Conservation (phyloP, 208 protist species). For the Herpetomonas tarakana region DNA sequence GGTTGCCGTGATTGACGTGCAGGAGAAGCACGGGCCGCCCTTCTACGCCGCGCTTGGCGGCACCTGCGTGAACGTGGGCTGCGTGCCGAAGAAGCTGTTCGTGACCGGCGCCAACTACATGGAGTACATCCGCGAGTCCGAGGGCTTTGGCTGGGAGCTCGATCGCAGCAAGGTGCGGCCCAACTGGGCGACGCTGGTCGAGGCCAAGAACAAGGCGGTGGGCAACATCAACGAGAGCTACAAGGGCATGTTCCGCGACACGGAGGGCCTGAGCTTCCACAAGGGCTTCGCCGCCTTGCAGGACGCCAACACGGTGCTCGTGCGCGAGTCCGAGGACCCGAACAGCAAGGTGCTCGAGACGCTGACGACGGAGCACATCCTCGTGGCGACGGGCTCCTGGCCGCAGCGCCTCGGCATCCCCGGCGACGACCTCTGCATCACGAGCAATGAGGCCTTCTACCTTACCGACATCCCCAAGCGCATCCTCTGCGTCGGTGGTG, state of each 20-base stretch:
- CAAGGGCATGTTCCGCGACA: conserved; percentile 85
- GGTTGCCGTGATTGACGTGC: conserved; percentile 84
- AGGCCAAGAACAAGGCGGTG: conserved; percentile 85
- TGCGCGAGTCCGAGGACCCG: conserved; percentile 51
- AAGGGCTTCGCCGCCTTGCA: conserved; percentile 73
- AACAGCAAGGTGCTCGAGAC: conserved; percentile 50
- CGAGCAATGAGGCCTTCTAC: conserved; percentile 91
- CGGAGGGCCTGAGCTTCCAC: conserved; percentile 82
- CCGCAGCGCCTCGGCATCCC: conserved; percentile 74
- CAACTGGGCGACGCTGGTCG: conserved; percentile 87
- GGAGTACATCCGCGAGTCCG: conserved; percentile 71
- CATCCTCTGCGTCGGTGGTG: conserved; percentile 82
- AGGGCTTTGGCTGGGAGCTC: conserved; percentile 82
- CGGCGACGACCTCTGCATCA: conserved; percentile 88
- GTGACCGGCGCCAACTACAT: conserved; percentile 84
- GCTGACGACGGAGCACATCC: conserved; percentile 72
- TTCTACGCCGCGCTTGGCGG: conserved; percentile 76
- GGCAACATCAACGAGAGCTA: conserved; percentile 89
- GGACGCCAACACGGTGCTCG: conserved; percentile 68
- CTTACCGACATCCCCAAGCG: conserved; percentile 71
- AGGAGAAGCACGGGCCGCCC: conserved; percentile 74
- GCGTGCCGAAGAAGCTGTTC: conserved; percentile 89
- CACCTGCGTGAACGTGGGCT: conserved; percentile 88
- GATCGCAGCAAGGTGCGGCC: conserved; percentile 36
- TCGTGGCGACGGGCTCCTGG: conserved; percentile 86